Percentiles rank a stretch among this genome's conserved stretches.
Conservation (phyloP, 805 yeast species). For the Kuraishia piskuri region DNA sequence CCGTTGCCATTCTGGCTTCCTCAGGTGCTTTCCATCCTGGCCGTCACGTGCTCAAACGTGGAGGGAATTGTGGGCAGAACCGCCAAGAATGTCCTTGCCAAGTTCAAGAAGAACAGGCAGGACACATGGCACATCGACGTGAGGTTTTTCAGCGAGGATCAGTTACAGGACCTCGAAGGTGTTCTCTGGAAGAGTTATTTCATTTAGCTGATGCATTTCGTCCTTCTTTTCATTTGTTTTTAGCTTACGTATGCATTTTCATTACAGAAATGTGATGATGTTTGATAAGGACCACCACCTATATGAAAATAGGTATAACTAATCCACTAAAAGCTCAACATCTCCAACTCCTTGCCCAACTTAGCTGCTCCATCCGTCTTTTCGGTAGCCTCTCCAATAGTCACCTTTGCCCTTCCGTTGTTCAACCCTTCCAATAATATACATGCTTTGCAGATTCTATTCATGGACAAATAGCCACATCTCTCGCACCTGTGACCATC, state of each 20-base stretch:
- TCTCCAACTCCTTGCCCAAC: conserved; percentile 51
- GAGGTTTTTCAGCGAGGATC: conserved; percentile 62
- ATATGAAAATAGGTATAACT: too few relatives aligned
- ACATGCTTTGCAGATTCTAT: conserved; percentile 89
- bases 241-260: neutral
- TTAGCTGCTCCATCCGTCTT: conserved; percentile 59
- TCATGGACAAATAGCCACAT: conserved; percentile 89
- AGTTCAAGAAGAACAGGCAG: conserved; percentile 84
- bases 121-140: conserved; percentile 96
- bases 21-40: conserved; percentile 53
- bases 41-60: conserved; percentile 61
- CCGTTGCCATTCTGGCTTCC: conserved; percentile 95
- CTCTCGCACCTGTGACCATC: conserved; percentile 76
- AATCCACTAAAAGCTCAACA: conserved; percentile 41
- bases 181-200: conserved; percentile 90
- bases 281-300: too few relatives aligned
- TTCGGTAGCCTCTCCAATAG: conserved; percentile 39
- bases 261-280: too few relatives aligned
- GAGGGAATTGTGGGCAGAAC: conserved; percentile 77
- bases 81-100: conserved; percentile 73
- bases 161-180: conserved; percentile 88
- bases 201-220: conserved; percentile 17
- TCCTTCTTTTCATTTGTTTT: neutral
- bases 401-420: conserved; percentile 57
- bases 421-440: conserved; percentile 79